These are phyloP conservation scores for Scytalidium sp. DNA, from an alignment of 2,329 filamentous ascomycete genomes.

Conservation along the genomic window DNA sequence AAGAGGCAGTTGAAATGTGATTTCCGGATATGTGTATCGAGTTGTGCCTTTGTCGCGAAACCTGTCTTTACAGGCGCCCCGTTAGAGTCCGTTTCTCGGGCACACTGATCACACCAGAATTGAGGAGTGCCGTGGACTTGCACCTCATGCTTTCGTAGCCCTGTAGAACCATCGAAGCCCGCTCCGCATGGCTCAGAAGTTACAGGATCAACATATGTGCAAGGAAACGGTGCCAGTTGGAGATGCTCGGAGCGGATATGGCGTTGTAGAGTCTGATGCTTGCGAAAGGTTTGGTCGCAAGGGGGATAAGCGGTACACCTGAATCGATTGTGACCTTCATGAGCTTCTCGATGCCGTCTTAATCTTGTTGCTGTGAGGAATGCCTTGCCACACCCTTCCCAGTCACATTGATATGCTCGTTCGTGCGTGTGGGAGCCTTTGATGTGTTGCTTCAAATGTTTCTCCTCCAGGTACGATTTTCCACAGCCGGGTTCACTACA, in stretches of 20 bases:
- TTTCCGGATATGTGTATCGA: conserved; percentile 70
- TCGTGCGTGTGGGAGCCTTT: conserved; percentile 76
- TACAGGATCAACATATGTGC: conserved; percentile 52
- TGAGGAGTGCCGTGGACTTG: conserved; percentile 66
- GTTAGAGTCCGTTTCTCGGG: conserved; percentile 34
- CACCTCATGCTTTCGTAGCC: conserved; percentile 68
- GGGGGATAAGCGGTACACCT: conserved; percentile 67
- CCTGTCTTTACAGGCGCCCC: conserved; percentile 43
- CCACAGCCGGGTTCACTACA: conserved; percentile 70
- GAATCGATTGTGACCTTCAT: conserved; percentile 74
- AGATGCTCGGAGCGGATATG: conserved; percentile 79
- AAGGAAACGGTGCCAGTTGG: conserved; percentile 67
- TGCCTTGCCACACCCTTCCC: conserved; percentile 70
- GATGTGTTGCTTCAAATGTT: conserved; percentile 82
- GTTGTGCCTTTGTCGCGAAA: conserved; percentile 69
- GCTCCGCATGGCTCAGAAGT: conserved; percentile 58
- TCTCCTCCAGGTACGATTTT: conserved; percentile 83
- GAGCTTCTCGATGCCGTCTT: conserved; percentile 72
- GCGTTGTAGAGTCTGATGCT: conserved; percentile 79
- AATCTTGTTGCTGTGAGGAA: conserved; percentile 80
- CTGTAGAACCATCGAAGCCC: conserved; percentile 70
- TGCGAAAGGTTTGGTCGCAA: conserved; percentile 79
- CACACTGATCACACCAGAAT: conserved; percentile 78
- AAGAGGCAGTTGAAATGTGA: conserved; percentile 74
- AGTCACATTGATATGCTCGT: conserved; percentile 68